Base-by-base conservation (phyloP, 805 yeast genomes). In the Komagataella populi region DNA sequence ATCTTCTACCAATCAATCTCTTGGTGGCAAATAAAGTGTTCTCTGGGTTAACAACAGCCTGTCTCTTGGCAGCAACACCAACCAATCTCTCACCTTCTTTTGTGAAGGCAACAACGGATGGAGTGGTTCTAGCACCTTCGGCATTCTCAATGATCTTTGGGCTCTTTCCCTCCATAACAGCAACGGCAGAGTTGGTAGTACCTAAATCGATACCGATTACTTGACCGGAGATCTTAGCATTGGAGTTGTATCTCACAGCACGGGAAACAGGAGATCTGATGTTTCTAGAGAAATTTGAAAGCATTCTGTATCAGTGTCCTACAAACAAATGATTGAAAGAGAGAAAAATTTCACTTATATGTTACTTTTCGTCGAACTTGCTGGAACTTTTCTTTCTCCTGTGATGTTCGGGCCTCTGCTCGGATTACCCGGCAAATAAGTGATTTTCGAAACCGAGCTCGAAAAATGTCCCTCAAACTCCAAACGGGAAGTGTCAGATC, bases 121-220 rank as follows among this genome's bases (percentile, higher is more conserved):
- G 93, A 0, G 90, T 84, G 4, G 93, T 84, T 61, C 90, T 71
- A 48, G 80, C 78, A 43, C 91, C 93, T 68, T 85, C 87, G 54
- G 81, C 84, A 61, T 84, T 83, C 65, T 84, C 90, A 49, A 86
- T 73, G 53, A 85, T 83, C 54, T 71, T 70, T 23, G 88, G 81
- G 24, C 74, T 72, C 56, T 77, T 70, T 48, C 84, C 83, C 58
- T 78, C 77, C 70, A 83, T 81, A 52, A 83, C 70, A 8, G 95
- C 95, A 36, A 85, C 91, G 2, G 93, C 95, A 47, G 91, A 84
- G 67, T 86, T 86, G 47, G 95, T 86, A 20, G 95, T 86, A 23
- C 95, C 95, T 52, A 86, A 66, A 65, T 86, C 95, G 55, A 86
- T 85, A 53, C 95, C 95, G 49, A 84, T 78, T 4, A 84, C 88